Evolutionary conservation across 2,329 filamentous ascomycete genomes (phyloP).

Genomic region (Leptodontidium sp.): DNA sequence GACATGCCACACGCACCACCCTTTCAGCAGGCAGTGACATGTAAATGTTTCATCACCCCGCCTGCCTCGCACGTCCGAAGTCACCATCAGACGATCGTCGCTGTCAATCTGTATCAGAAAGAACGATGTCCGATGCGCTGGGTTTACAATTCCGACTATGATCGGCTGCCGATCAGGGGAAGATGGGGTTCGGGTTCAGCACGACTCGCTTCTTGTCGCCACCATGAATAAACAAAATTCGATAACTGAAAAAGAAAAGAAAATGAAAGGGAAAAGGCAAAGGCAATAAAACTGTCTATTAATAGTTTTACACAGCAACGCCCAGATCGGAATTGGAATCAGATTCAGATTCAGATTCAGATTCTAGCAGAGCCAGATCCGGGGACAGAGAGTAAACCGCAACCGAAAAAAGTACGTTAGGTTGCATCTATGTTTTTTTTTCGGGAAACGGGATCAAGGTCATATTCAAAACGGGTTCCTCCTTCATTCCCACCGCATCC

Average conservation of each 20-base stretch:
- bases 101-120: constrained; percentile 2
- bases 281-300: no score
- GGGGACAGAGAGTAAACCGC: no score
- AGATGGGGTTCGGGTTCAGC: neutral
- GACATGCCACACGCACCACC: neutral
- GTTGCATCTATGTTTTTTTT: no score
- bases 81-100: constrained; percentile 3
- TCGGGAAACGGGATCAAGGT: no score
- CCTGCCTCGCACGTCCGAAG: neutral
- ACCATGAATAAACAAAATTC: neutral
- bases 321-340: no score
- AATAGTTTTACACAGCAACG: no score
- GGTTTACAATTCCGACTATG: neutral
- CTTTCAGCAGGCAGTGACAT: neutral
- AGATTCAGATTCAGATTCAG: no score
- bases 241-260: neutral
- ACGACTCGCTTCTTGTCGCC: constrained; percentile 3
- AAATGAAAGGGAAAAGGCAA: no score
- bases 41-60: constrained; percentile 4
- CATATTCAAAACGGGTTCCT: no score
- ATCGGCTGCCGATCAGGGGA: constrained; percentile 5
- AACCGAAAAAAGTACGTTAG: no score
- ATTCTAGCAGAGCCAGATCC: no score
- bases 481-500: no score
- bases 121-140: neutral